Evolutionary conservation across 208 protist species (phyloP).

Genomic region (Leishmania amazonensis): DNA sequence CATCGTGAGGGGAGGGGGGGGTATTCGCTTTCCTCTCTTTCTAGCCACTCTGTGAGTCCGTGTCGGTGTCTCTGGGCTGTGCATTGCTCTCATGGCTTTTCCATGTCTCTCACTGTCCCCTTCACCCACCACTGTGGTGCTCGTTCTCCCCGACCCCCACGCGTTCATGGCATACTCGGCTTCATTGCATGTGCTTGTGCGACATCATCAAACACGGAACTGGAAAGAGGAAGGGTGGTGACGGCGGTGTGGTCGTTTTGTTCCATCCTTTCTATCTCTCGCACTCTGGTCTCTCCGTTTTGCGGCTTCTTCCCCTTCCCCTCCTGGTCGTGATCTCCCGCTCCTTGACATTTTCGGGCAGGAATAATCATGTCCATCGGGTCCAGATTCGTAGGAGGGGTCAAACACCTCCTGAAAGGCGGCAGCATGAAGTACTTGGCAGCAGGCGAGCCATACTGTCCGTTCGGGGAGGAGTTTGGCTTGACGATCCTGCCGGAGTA

Average conservation of each 20-base stretch:
- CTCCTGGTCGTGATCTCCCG: neutral
- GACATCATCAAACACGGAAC: neutral
- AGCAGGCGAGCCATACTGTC: constrained; percentile 77
- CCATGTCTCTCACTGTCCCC: neutral
- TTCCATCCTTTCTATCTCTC: neutral
- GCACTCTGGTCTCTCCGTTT: neutral
- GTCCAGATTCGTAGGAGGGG: constrained; percentile 38
- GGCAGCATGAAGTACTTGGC: constrained; percentile 75
- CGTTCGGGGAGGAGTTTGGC: constrained; percentile 88
- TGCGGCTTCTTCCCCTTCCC: neutral
- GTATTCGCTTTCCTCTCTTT: neutral
- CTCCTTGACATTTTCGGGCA: neutral
- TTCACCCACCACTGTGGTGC: neutral
- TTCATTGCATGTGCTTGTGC: neutral
- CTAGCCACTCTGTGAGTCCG: neutral
- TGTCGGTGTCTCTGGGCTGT: neutral
- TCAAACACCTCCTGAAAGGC: constrained; percentile 66
- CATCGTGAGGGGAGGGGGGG: neutral
- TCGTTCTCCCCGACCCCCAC: neutral
- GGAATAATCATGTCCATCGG: constrained; percentile 18
- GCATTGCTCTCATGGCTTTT: neutral
- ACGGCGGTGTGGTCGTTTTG: neutral
- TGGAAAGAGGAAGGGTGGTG: neutral
- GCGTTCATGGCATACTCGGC: neutral
- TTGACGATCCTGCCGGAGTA: constrained; percentile 88